A percentile compares a stretch with the other conserved stretches of the same genome.
phyloP scores from a whole-genome alignment of 1,139 yeast genomes.

The Yarrowia galli region DNA sequence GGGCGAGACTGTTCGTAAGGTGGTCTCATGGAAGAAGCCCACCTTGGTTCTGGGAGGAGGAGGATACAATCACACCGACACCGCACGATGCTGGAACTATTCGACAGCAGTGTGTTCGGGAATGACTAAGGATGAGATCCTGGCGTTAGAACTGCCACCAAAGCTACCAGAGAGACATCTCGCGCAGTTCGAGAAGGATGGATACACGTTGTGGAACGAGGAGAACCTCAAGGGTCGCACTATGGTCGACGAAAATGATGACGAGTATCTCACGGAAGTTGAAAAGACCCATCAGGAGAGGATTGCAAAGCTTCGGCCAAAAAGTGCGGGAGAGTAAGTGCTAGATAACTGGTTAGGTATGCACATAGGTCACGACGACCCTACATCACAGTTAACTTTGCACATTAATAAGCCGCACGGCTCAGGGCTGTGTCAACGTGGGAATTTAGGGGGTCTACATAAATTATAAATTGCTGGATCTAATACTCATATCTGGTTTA shows the following conservation, averaged over 20 bases:
- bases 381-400: not conserved
- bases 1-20: conserved; percentile 51
- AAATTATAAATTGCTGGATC: not conserved
- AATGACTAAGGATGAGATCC: conserved; percentile 39
- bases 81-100: conserved; percentile 71
- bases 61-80: conserved; percentile 70
- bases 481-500: not conserved
- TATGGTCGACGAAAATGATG: conserved; percentile 24
- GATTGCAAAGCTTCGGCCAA: not conserved
- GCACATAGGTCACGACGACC: not conserved
- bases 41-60: conserved; percentile 76
- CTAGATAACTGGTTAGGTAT: too few relatives aligned
- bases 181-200: conserved; percentile 20
- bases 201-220: conserved; percentile 25
- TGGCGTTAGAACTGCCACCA: conserved; percentile 10
- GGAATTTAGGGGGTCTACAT: not conserved
- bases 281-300: not conserved
- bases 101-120: conserved; percentile 56
- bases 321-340: too few relatives aligned
- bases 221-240: conserved; percentile 24
- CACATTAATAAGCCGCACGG: not conserved
- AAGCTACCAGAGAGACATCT: conserved; percentile 8
- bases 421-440: not conserved
- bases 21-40: conserved; percentile 51
- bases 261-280: not conserved